Evolutionary conservation across 805 yeast species (phyloP), one percentile per base, ranked within the genome.

Genomic region (Pichia cabralensis): DNA sequence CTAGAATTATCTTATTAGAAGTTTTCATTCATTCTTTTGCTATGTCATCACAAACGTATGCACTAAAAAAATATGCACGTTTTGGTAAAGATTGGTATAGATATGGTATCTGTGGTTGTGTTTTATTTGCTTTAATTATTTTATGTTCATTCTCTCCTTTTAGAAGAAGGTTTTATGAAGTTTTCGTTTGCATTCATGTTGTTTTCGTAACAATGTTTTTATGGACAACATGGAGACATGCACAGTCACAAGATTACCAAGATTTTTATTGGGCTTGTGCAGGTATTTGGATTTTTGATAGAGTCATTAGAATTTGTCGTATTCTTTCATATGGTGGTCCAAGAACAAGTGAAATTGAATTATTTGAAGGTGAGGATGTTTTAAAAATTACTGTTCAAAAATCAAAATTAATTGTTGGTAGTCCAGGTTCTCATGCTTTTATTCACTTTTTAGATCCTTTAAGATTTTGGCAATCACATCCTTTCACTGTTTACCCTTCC

Each of bases 381-480:
- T 76, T 44, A 69, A 59, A 45, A 63, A 75, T 31, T 51, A 61
- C 30, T 3, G 56, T 71, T 14, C 52, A 62, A 15, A 64, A 66
- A 45, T 76, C 82, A 15, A 54, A 52, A 17, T 55, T 50, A 33
- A 67, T 77, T 67, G 66, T 60, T 31, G 62, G 73, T 13, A 56
- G 47, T 40, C 80, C 86, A 6, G 82, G 83, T 25, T 59, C 71
- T 11, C 76, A 64, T 49, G 76, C 72, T 2, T 81, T 62, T 46
- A 55, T 82, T 24, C 68, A 76, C 55, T 74, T 80, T 51, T 42
- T 76, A 38, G 58, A 69, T 28, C 62, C 68, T 14, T 49, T 56
- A 3, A 55, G 65, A 25, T 74, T 77, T 52, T 77, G 28, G 39
- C 47, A 42, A 39, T 71, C 81, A 1, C 86, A 80, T 52, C 86